Conservation (phyloP, 2,329 filamentous ascomycete species). For the Cladorrhinum sp. region DNA sequence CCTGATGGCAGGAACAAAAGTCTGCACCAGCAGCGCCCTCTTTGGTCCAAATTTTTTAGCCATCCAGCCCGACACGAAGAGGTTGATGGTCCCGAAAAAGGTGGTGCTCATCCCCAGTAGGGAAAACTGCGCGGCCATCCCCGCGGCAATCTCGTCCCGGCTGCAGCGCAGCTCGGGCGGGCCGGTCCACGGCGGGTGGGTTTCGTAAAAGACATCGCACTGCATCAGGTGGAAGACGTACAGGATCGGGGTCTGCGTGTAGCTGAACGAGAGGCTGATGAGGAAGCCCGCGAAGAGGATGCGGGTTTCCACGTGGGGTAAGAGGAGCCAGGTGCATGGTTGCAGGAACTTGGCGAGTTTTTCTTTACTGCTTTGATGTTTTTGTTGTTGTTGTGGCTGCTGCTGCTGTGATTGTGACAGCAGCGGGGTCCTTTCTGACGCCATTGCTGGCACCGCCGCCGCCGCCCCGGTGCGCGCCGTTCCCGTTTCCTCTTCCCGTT, state of each 20-base stretch:
- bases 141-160: constrained; percentile 60
- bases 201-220: constrained; percentile 65
- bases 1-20: constrained; percentile 62
- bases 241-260: constrained; percentile 51
- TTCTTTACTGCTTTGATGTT: background rate
- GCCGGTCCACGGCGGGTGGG: constrained; percentile 49
- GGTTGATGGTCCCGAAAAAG: constrained; percentile 64
- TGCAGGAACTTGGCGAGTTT: background rate
- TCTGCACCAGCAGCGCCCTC: constrained; percentile 59
- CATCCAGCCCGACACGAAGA: constrained; percentile 65
- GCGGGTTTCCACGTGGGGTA: constrained; percentile 21
- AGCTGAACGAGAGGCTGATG: constrained; percentile 51
- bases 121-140: constrained; percentile 61
- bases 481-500: background rate
- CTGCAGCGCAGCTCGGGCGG: constrained; percentile 52
- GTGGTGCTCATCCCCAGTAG: constrained; percentile 66
- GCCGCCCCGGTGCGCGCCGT: too few species aligned
- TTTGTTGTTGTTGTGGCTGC: background rate
- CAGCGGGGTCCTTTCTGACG: background rate
- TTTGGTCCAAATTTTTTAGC: constrained; percentile 66
- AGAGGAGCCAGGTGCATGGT: background rate
- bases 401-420: background rate
- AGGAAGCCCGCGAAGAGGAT: constrained; percentile 57
- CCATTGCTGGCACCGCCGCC: background rate
- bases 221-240: constrained; percentile 71